Evolutionary conservation across 2,329 filamentous ascomycete species (phyloP), one percentile per base, ranked within the genome.

Genomic region (Diaporthe humulicola): DNA sequence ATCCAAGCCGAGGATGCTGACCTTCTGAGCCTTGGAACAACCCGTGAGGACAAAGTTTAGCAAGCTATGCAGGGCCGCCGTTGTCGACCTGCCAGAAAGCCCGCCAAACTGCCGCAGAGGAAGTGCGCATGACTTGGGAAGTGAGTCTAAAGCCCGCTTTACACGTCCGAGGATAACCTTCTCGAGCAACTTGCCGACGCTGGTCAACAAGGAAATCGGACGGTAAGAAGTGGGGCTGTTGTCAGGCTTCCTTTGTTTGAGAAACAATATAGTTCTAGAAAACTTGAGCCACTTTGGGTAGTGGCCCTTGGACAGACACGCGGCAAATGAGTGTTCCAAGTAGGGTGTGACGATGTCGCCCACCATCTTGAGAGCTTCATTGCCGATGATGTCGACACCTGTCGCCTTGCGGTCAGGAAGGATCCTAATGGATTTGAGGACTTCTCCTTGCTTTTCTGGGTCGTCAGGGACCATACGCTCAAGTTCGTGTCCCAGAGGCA

Each of bases 281-380:
- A 60, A 25, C 57, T 60, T 60, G 36, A 60, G 57, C 22, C 14
- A 60, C 14, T 28, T 17, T 15, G 57, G 57, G 57, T 60, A 48
- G 40, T 64, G 60, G 25, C 60, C 9, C 19, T 64, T 45, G 40
- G 28, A 28, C 3, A 64, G 28, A 22, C 40, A 64, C 25, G 60
- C 60, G 17, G 7, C 40, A 12, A 64, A 64, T 30, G 48, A n/a
- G 3, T 64, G 10, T 15, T 64, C 60, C 25, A 64, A 48, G 40
- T 48, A 64, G 40, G 60, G 40, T 8, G 60, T 33, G 25, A 48
- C 12, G 40, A 64, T 64, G 14, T 22, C 17, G 40, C 17, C 60
- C 2, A 33, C 25, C 60, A 64, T 64, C 60, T 64, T 64, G 15
- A 64, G 60, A 9, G 60, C 40, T 22, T 64, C 60, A 8, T 64